Conservation (phyloP, 2,329 filamentous ascomycete species). For the Monilinia aucupariae region DNA sequence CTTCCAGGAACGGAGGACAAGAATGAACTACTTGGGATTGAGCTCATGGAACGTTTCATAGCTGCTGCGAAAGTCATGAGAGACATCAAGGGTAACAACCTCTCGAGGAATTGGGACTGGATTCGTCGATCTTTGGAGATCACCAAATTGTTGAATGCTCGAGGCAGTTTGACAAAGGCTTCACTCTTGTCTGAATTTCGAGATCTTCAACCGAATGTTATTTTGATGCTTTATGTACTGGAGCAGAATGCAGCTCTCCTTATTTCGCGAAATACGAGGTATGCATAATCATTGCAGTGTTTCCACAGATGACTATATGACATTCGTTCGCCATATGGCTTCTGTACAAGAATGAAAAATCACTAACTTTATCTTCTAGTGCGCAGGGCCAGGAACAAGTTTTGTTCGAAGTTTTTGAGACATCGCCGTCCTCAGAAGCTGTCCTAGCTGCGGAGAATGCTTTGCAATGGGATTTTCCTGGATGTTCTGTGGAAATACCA, state of each 20-base stretch:
- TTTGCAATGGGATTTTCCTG: slow-evolving; percentile 57
- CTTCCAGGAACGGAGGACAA: slow-evolving; percentile 25
- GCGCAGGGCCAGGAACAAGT: slow-evolving; percentile 27
- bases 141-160: slow-evolving; percentile 18
- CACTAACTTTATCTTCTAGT: neutral
- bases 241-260: slow-evolving; percentile 44
- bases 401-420: slow-evolving; percentile 57
- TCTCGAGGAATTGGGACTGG: neutral
- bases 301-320: neutral
- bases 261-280: neutral
- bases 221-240: slow-evolving; percentile 42
- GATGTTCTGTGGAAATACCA: slow-evolving; percentile 45
- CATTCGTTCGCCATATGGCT: neutral
- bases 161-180: slow-evolving; percentile 22
- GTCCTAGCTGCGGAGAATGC: slow-evolving; percentile 42
- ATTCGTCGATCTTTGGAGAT: slow-evolving; percentile 20
- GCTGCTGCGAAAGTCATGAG: slow-evolving; percentile 12
- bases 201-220: slow-evolving; percentile 29
- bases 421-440: slow-evolving; percentile 40
- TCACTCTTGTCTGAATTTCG: slow-evolving; percentile 33
- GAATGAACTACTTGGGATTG: slow-evolving; percentile 15
- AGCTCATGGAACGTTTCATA: slow-evolving; percentile 16
- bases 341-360: slow-evolving; percentile 15
- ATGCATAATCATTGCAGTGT: too few relatives aligned
- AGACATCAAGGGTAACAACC: neutral